A percentile compares a stretch with the other conserved stretches of the same genome.
These are phyloP conservation scores for Ustilago vetiveriae DNA, from an alignment of 1,284 basidiomycete species.

Conservation along the genomic window DNA sequence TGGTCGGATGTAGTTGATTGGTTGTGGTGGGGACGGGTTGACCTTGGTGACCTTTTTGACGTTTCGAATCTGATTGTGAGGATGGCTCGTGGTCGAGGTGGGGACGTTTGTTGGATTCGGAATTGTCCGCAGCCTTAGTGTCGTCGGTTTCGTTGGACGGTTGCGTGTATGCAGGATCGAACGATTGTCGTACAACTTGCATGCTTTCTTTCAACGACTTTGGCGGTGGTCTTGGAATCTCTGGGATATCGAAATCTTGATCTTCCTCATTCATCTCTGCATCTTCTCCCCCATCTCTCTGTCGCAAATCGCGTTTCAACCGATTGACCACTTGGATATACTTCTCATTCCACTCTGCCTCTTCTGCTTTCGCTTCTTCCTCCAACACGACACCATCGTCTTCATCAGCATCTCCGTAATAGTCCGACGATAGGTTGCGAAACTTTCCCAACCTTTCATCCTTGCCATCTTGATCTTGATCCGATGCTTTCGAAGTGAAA, in stretches of 20 bases:
- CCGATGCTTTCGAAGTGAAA: constrained; percentile 78
- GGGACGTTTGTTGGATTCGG: not conserved
- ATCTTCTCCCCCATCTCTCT: constrained; percentile 1
- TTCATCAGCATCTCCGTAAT: constrained; percentile 93
- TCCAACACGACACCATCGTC: constrained; percentile 75
- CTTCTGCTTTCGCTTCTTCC: constrained; percentile 44
- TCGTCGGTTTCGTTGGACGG: not conserved
- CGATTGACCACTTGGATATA: constrained; percentile 8
- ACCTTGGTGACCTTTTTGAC: constrained; percentile 11
- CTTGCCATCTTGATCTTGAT: constrained; percentile 79
- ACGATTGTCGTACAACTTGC: constrained; percentile 6
- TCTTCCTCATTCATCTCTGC: constrained; percentile 9
- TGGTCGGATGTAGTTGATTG: not conserved
- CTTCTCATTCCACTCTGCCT: constrained; percentile 75
- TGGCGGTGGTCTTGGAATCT: constrained; percentile 50
- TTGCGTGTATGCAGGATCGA: constrained; percentile 4
- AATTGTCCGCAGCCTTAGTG: not conserved
- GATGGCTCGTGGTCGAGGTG: constrained; percentile 1
- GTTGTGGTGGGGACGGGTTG: not conserved
- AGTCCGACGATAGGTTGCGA: constrained; percentile 83
- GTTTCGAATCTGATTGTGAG: constrained; percentile 2
- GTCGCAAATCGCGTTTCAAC: constrained; percentile 6
- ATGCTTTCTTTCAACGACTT: constrained; percentile 42
- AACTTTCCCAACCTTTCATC: constrained; percentile 86
- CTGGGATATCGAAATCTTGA: constrained; percentile 41